Percentiles rank a stretch among this genome's conserved stretches.
phyloP scores from a whole-genome alignment of 2,329 filamentous ascomycete genomes.

The Phialophora chinensis region DNA sequence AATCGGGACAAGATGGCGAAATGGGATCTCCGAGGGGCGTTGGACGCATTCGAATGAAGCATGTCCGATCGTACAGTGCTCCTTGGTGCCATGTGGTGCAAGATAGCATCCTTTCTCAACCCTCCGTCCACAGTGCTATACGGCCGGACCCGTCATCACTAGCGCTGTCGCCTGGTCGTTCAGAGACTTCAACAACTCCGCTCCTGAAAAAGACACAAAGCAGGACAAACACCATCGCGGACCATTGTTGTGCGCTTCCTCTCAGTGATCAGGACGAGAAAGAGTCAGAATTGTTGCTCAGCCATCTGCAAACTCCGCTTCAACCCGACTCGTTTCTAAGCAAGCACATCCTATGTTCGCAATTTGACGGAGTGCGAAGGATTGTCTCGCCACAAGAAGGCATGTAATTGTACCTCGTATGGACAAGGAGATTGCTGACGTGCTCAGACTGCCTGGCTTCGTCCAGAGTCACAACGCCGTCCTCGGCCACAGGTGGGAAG shows the following conservation, averaged over 20 bases:
- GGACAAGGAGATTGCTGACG: neutral
- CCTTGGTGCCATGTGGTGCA: conserved; percentile 11
- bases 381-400: conserved; percentile 4
- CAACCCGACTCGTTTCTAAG: conserved; percentile 9
- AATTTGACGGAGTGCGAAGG: neutral
- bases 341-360: neutral
- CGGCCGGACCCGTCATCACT: conserved; percentile 14
- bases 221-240: neutral
- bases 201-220: conserved; percentile 19
- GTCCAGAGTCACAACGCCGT: conserved; percentile 3
- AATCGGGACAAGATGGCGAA: neutral
- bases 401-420: neutral
- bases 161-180: conserved; percentile 7
- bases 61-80: conserved; percentile 13
- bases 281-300: neutral
- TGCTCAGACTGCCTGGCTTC: neutral
- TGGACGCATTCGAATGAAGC: neutral
- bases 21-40: neutral
- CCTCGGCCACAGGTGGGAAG: neutral
- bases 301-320: neutral
- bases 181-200: conserved; percentile 22
- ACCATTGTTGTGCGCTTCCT: neutral
- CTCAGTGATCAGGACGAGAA: neutral
- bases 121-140: conserved; percentile 1
- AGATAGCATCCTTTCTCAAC: neutral